Percentiles rank a stretch among this genome's conserved stretches.
Evolutionary conservation across 352 stramenopile genomes (phyloP).

Genomic region (Globisporangium splendens): DNA sequence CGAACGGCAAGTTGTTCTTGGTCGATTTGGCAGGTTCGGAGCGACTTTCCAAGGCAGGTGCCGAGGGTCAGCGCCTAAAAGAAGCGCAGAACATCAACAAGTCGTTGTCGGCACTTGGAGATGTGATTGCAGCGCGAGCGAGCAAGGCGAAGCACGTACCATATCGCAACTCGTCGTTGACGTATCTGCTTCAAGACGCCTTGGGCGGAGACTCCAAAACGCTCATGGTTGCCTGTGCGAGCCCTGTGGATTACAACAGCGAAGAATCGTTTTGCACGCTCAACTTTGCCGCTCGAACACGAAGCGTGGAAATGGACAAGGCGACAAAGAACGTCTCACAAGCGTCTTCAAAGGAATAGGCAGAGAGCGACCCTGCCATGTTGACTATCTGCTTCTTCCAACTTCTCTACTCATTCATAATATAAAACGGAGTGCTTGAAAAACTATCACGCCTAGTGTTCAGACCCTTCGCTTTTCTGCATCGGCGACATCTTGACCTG

Average conservation of each 20-base stretch:
- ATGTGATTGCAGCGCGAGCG: constrained; percentile 93
- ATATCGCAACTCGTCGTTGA: constrained; percentile 94
- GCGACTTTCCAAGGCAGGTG: constrained; percentile 86
- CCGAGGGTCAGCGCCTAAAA: constrained; percentile 83
- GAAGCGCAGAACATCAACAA: constrained; percentile 95
- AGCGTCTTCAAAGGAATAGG: constrained; percentile 28
- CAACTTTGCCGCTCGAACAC: constrained; percentile 86
- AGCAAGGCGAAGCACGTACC: constrained; percentile 91
- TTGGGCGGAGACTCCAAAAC: constrained; percentile 91
- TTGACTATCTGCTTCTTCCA: constrained; percentile 7
- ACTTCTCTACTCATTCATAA: not conserved
- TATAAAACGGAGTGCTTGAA: not conserved
- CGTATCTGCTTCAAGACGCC: constrained; percentile 92
- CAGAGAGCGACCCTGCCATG: not conserved
- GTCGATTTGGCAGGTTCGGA: constrained; percentile 90
- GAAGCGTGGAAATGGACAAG: constrained; percentile 89
- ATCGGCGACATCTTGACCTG: not conserved
- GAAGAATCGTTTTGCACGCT: constrained; percentile 92
- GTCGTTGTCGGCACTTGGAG: constrained; percentile 93
- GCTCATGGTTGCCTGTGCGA: constrained; percentile 91
- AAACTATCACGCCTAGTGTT: not conserved
- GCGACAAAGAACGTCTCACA: constrained; percentile 80
- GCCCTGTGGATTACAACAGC: constrained; percentile 89
- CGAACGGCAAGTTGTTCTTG: constrained; percentile 80
- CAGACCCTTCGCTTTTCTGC: not conserved